phyloP scores from a whole-genome alignment of 768 basidiomycete species.

The Amanita molliuscula region DNA sequence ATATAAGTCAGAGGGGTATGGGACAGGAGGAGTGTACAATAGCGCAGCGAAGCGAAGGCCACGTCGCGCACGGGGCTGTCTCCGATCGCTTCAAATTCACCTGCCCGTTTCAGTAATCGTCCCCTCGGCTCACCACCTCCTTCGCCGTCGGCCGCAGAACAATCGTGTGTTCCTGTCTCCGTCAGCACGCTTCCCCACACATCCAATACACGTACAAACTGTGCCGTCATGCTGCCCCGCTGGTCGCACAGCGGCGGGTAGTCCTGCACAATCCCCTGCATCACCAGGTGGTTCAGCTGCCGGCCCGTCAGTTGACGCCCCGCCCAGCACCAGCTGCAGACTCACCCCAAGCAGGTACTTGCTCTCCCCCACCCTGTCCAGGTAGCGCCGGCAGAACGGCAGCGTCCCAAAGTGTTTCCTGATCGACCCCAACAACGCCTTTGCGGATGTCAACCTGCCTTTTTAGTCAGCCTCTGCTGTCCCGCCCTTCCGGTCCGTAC shows the following conservation, averaged over 20 bases:
- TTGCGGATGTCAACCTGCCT: constrained; percentile 69
- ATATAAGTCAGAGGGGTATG: background rate
- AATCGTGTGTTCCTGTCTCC: constrained; percentile 71
- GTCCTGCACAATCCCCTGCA: constrained; percentile 79
- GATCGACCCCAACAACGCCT: constrained; percentile 78
- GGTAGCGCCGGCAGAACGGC: constrained; percentile 91
- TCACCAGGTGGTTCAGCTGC: constrained; percentile 83
- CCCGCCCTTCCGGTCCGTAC: constrained; percentile 34
- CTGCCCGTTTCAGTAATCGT: constrained; percentile 48
- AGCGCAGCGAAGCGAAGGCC: background rate
- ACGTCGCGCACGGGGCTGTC: background rate
- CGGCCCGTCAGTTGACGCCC: background rate
- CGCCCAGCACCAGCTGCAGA: constrained; percentile 1
- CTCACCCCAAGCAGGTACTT: constrained; percentile 85
- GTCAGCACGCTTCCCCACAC: background rate
- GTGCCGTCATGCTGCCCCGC: constrained; percentile 85
- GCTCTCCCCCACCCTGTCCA: constrained; percentile 87
- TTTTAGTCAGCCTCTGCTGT: constrained; percentile 6
- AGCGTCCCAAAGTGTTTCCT: constrained; percentile 90
- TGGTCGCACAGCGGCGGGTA: constrained; percentile 91
- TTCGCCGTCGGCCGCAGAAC: constrained; percentile 76
- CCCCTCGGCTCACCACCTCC: constrained; percentile 76
- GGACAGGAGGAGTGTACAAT: background rate
- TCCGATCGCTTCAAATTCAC: background rate
- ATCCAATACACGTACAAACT: constrained; percentile 48